phyloP scores from a whole-genome alignment of 768 basidiomycete species.

The Lactarius indigo region DNA sequence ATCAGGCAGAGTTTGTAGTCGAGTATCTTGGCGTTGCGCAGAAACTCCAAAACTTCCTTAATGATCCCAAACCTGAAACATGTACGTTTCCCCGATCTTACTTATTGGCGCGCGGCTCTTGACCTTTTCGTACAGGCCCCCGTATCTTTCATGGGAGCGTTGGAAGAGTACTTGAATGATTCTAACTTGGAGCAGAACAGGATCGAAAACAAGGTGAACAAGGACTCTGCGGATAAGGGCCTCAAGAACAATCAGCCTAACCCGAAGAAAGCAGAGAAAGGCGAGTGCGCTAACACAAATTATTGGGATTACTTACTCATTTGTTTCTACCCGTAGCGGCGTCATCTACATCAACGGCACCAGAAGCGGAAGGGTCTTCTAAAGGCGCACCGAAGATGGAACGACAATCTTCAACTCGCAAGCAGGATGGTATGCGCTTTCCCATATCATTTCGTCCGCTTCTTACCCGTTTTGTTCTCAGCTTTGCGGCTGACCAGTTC shows the following conservation, averaged over 20 bases:
- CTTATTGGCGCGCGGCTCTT: background rate
- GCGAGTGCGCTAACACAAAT: conserved; percentile 30
- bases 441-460: background rate
- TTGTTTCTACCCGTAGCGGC: conserved; percentile 18
- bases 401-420: conserved; percentile 67
- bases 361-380: conserved; percentile 31
- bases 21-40: conserved; percentile 90
- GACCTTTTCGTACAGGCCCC: conserved; percentile 60
- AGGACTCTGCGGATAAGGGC: conserved; percentile 54
- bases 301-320: background rate
- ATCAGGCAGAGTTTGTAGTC: conserved; percentile 87
- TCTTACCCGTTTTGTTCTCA: conserved; percentile 28
- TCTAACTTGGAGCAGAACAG: conserved; percentile 96
- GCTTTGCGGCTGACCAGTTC: conserved; percentile 48
- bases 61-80: conserved; percentile 92
- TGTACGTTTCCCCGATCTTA: conserved; percentile 40
- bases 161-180: conserved; percentile 95
- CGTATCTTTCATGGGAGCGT: conserved; percentile 85
- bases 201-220: conserved; percentile 84
- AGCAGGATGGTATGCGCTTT: conserved; percentile 46
- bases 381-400: conserved; percentile 42
- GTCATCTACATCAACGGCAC: conserved; percentile 29
- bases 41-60: conserved; percentile 89
- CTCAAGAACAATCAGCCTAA: conserved; percentile 26
- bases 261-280: conserved; percentile 28